Evolutionary conservation across 73 alveolate species (phyloP).

Genomic region (Symbiodinium natans): DNA sequence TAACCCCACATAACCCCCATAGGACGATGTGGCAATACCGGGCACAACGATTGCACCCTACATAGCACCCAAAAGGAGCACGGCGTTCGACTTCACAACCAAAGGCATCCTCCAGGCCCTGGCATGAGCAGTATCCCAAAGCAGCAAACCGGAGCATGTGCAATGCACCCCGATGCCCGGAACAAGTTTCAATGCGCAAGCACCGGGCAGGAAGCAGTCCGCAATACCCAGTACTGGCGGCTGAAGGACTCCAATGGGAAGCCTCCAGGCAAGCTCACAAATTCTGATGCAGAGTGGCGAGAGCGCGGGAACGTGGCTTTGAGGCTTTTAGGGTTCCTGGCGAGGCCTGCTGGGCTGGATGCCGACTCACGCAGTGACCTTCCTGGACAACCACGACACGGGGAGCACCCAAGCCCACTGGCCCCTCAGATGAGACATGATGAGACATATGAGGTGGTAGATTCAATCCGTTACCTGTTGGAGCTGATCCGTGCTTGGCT

Average conservation of each 20-base stretch:
- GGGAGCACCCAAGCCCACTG: conserved; percentile 21
- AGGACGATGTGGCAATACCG: no score
- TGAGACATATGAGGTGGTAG: no score
- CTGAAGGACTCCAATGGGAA: conserved; percentile 25
- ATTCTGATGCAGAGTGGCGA: no score
- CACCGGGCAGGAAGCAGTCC: neutral
- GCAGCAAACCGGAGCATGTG: neutral
- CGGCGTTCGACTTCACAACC: conserved; percentile 21
- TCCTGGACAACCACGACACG: conserved; percentile 30
- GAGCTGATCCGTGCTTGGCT: no score
- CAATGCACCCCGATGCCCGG: neutral
- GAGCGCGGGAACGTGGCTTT: neutral
- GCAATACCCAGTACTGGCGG: conserved; percentile 25
- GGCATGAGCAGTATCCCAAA: neutral
- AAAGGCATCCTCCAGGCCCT: conserved; percentile 26
- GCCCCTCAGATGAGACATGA: no score
- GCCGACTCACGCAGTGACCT: conserved; percentile 13
- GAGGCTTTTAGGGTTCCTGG: no score
- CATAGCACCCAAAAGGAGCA: neutral
- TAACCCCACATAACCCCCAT: no score
- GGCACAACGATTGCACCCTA: no score
- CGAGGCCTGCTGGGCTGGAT: conserved; percentile 23
- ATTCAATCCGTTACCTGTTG: no score
- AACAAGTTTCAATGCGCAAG: neutral
- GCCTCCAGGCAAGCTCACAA: neutral